Evolutionary conservation across 2,329 filamentous ascomycete genomes (phyloP).

Genomic region (Chrysosporium queenslandicum): DNA sequence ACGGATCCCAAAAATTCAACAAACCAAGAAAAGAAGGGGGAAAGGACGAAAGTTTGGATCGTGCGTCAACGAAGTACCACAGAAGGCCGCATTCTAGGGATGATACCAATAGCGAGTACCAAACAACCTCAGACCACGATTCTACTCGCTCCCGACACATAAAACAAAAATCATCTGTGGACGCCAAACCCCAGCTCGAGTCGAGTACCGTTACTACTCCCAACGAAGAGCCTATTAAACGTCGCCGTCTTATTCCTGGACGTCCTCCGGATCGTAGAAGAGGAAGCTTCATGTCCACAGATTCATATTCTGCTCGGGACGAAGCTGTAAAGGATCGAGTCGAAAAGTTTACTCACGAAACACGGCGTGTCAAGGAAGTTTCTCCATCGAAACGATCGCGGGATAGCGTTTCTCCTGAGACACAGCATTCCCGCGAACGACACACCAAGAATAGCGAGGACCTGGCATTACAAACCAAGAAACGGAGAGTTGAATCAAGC

Average conservation of each 20-base stretch:
- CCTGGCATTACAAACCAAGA: conserved; percentile 33
- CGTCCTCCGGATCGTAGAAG: conserved; percentile 30
- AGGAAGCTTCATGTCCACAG: conserved; percentile 33
- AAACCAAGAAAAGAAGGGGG: conserved; percentile 18
- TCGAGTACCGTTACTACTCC: conserved; percentile 25
- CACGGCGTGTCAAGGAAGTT: conserved; percentile 16
- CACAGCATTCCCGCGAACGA: conserved; percentile 28
- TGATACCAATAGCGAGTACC: conserved; percentile 19
- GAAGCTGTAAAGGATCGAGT: conserved; percentile 27
- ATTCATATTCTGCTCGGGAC: conserved; percentile 33
- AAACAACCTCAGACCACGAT: conserved; percentile 28
- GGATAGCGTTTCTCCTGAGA: conserved; percentile 34
- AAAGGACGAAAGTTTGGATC: conserved; percentile 20
- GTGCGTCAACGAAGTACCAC: conserved; percentile 22
- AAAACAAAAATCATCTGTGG: conserved; percentile 24
- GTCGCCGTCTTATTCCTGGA: conserved; percentile 35
- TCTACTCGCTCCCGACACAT: conserved; percentile 18
- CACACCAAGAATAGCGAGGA: conserved; percentile 24
- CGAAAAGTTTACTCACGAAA: conserved; percentile 23
- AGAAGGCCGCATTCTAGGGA: conserved; percentile 22
- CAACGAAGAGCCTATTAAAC: conserved; percentile 30
- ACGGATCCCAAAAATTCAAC: conserved; percentile 19
- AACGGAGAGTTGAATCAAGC: conserved; percentile 34
- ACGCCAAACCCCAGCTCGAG: conserved; percentile 19
- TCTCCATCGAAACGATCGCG: conserved; percentile 33